These are phyloP conservation scores for Diaporthe vexans DNA, from an alignment of 2,329 filamentous ascomycete genomes.

Conservation along the genomic window DNA sequence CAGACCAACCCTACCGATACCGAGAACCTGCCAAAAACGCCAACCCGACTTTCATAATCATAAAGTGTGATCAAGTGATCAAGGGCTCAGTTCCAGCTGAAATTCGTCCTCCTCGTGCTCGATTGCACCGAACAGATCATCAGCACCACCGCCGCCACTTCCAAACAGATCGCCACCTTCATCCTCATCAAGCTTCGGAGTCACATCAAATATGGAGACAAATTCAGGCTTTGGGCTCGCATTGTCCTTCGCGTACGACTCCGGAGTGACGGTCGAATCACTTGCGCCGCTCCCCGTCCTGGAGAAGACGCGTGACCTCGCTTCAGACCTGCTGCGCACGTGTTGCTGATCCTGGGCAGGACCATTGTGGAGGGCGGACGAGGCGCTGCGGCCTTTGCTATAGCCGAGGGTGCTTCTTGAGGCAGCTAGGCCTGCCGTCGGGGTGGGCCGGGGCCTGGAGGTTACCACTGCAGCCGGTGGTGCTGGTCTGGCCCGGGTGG, in stretches of 20 bases:
- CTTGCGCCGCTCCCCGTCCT: conserved; percentile 54
- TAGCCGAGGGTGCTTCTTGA: conserved; percentile 90
- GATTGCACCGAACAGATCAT: neutral
- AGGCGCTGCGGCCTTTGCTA: conserved; percentile 77
- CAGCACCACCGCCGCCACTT: conserved; percentile 41
- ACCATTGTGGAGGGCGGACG: conserved; percentile 57
- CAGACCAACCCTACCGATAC: neutral
- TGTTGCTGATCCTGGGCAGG: conserved; percentile 42
- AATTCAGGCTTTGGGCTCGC: conserved; percentile 59
- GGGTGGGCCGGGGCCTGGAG: conserved; percentile 53
- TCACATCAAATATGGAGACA: conserved; percentile 68
- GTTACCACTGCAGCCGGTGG: conserved; percentile 54
- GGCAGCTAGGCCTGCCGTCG: conserved; percentile 70
- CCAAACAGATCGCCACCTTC: conserved; percentile 63
- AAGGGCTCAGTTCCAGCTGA: conserved; percentile 32
- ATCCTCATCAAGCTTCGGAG: conserved; percentile 57
- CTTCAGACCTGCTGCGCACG: conserved; percentile 40
- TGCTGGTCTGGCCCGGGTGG: conserved; percentile 45
- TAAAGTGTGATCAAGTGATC: neutral
- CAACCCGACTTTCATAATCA: neutral
- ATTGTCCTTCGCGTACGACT: conserved; percentile 54
- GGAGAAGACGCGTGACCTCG: conserved; percentile 44
- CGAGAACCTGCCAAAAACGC: neutral
- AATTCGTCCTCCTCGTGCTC: conserved; percentile 33
- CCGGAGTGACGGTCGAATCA: conserved; percentile 63